A percentile compares a stretch with the other conserved stretches of the same genome.
Evolutionary conservation across 176 grass and related monocot species (phyloP).

Genomic region (Thinopyrum elongatum): DNA sequence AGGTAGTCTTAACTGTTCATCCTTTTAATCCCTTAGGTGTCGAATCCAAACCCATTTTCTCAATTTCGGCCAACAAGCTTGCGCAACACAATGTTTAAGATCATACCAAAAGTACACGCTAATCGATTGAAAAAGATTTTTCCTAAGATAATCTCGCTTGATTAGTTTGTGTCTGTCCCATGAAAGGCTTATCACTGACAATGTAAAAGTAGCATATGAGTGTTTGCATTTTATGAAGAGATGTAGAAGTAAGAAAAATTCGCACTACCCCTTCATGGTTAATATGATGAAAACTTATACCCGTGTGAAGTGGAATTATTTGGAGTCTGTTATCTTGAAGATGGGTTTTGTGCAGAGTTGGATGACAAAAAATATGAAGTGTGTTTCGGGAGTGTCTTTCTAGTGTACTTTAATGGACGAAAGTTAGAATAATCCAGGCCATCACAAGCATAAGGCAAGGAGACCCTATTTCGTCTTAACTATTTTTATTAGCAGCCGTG

Average conservation of each 20-base stretch:
- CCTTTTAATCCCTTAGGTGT: not conserved
- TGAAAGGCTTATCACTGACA: not conserved
- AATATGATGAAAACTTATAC: too few relatives aligned
- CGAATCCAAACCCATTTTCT: not conserved
- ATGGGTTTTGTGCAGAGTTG: not conserved
- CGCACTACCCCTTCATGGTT: too few relatives aligned
- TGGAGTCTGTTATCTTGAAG: too few relatives aligned
- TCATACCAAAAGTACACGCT: not conserved
- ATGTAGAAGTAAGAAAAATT: too few relatives aligned
- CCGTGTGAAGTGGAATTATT: too few relatives aligned
- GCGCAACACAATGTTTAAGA: not conserved
- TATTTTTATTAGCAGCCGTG: too few relatives aligned
- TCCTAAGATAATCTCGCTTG: not conserved
- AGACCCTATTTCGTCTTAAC: too few relatives aligned
- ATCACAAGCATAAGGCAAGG: too few relatives aligned
- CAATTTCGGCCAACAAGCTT: not conserved
- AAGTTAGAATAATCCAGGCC: too few relatives aligned
- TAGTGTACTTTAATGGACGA: too few relatives aligned
- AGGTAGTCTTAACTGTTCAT: not conserved
- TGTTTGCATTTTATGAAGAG: not conserved
- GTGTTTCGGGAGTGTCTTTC: too few relatives aligned
- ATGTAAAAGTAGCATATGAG: not conserved
- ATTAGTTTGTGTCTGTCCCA: fast-evolving
- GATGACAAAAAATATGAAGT: not conserved
- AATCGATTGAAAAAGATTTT: not conserved